A percentile compares a stretch with the other conserved stretches of the same genome.
Conservation (phyloP, 768 basidiomycete genomes). For the Suillus subluteus region DNA sequence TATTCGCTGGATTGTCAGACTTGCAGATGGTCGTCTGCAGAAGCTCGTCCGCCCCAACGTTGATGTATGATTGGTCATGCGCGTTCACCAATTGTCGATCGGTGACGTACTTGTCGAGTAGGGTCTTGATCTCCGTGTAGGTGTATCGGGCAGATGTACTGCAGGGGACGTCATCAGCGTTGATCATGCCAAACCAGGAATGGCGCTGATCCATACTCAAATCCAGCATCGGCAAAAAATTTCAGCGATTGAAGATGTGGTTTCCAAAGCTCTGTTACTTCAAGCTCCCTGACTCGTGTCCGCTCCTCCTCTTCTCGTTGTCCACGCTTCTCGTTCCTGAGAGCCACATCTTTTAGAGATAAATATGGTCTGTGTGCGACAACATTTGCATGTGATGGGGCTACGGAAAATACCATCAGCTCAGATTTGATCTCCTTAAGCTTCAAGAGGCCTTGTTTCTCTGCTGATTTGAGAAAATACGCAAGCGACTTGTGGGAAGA, state of each 20-base stretch:
- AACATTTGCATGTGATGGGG: slow-evolving; percentile 59
- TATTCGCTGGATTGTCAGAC: slow-evolving; percentile 28
- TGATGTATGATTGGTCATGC: slow-evolving; percentile 68
- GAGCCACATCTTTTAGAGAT: slow-evolving; percentile 70
- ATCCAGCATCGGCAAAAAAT: slow-evolving; percentile 67
- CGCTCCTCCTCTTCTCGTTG: slow-evolving; percentile 54
- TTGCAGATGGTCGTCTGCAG: slow-evolving; percentile 43
- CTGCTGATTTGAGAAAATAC: slow-evolving; percentile 75
- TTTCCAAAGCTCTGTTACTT: slow-evolving; percentile 68
- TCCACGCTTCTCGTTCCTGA: slow-evolving; percentile 62
- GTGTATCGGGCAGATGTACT: slow-evolving; percentile 62
- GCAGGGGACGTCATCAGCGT: slow-evolving; percentile 8
- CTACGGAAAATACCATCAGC: slow-evolving; percentile 59
- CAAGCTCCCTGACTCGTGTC: slow-evolving; percentile 51
- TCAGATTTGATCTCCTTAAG: slow-evolving; percentile 64
- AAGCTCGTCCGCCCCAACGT: slow-evolving; percentile 53
- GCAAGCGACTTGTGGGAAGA: slow-evolving; percentile 82
- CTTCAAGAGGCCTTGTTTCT: slow-evolving; percentile 74
- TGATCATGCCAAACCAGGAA: slow-evolving; percentile 15
- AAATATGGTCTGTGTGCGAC: slow-evolving; percentile 50
- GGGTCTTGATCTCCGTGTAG: slow-evolving; percentile 54
- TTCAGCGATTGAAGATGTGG: slow-evolving; percentile 58
- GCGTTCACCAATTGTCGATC: slow-evolving; percentile 65
- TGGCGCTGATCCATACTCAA: slow-evolving; percentile 48
- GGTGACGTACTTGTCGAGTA: slow-evolving; percentile 66